Evolutionary conservation across 176 grass and related monocot genomes (phyloP).

Genomic region (Cenchrus fungigraminus): DNA sequence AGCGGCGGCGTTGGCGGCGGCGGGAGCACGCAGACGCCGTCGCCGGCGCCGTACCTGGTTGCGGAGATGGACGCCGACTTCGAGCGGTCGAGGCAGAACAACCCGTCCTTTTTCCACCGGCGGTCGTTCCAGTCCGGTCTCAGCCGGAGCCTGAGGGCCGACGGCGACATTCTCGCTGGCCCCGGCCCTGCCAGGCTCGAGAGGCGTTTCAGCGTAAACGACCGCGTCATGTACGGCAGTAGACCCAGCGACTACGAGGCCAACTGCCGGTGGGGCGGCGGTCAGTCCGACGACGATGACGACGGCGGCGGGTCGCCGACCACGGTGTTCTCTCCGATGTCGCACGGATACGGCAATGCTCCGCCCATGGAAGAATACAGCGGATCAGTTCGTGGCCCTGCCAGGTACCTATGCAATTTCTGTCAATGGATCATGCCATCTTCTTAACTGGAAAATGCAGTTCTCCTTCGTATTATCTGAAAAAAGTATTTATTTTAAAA

Average conservation of each 20-base stretch:
- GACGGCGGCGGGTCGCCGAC: slow-evolving; percentile 51
- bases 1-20: slow-evolving; percentile 35
- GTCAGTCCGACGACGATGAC: slow-evolving; percentile 62
- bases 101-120: slow-evolving; percentile 63
- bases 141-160: slow-evolving; percentile 71
- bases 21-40: slow-evolving; percentile 71
- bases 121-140: slow-evolving; percentile 80
- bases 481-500: neutral
- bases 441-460: neutral
- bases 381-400: slow-evolving; percentile 43
- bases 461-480: neutral
- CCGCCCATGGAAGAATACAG: slow-evolving; percentile 49
- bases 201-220: slow-evolving; percentile 77
- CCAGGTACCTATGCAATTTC: slow-evolving; percentile 43
- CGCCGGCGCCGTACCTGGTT: slow-evolving; percentile 67
- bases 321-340: slow-evolving; percentile 70
- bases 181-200: slow-evolving; percentile 65
- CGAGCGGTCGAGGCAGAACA: slow-evolving; percentile 58
- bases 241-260: slow-evolving; percentile 81
- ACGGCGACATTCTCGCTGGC: slow-evolving; percentile 52
- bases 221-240: slow-evolving; percentile 73
- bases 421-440: neutral
- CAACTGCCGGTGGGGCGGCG: slow-evolving; percentile 57
- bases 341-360: slow-evolving; percentile 56
- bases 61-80: slow-evolving; percentile 82